A percentile compares a stretch with the other conserved stretches of the same genome.
phyloP scores from a whole-genome alignment of 768 basidiomycete genomes.

The Suillus lakei region DNA sequence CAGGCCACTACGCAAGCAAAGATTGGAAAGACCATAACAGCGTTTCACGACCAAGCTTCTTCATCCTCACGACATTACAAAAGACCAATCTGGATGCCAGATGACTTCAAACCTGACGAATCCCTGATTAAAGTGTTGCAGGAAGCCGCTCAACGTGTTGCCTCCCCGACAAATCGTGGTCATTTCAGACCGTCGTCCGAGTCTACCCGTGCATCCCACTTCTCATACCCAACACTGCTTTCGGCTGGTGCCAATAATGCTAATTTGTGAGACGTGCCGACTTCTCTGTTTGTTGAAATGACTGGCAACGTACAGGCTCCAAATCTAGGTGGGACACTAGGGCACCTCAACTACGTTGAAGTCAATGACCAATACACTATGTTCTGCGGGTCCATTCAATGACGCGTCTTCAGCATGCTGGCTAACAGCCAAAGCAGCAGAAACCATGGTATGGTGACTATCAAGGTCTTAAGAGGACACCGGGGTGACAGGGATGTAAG shows the following conservation, averaged over 20 bases:
- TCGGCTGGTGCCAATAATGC: slow-evolving; percentile 49
- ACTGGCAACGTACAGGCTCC: slow-evolving; percentile 44
- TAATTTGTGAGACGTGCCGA: slow-evolving; percentile 67
- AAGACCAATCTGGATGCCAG: slow-evolving; percentile 74
- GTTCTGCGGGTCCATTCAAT: slow-evolving; percentile 51
- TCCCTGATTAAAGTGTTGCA: slow-evolving; percentile 28
- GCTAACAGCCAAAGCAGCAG: slow-evolving; percentile 92
- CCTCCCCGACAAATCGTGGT: slow-evolving; percentile 34
- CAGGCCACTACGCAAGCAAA: slow-evolving; percentile 89
- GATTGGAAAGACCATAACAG: slow-evolving; percentile 41
- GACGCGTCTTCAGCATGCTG: slow-evolving; percentile 77
- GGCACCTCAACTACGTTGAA: slow-evolving; percentile 65
- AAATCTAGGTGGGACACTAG: slow-evolving; percentile 20
- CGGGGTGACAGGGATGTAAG: slow-evolving; percentile 78
- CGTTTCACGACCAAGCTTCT: slow-evolving; percentile 51
- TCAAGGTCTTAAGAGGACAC: slow-evolving; percentile 86
- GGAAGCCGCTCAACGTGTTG: slow-evolving; percentile 22
- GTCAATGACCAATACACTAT: slow-evolving; percentile 61
- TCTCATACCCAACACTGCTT: slow-evolving; percentile 69
- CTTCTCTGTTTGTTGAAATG: slow-evolving; percentile 51
- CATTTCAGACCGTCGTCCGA: slow-evolving; percentile 65
- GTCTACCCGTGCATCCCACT: slow-evolving; percentile 57
- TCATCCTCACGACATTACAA: slow-evolving; percentile 58
- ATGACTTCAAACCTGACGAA: slow-evolving; percentile 38
- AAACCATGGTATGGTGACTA: slow-evolving; percentile 90